Base-by-base conservation (phyloP, 306 rosid species). In the Gynostemma pentaphyllum region DNA sequence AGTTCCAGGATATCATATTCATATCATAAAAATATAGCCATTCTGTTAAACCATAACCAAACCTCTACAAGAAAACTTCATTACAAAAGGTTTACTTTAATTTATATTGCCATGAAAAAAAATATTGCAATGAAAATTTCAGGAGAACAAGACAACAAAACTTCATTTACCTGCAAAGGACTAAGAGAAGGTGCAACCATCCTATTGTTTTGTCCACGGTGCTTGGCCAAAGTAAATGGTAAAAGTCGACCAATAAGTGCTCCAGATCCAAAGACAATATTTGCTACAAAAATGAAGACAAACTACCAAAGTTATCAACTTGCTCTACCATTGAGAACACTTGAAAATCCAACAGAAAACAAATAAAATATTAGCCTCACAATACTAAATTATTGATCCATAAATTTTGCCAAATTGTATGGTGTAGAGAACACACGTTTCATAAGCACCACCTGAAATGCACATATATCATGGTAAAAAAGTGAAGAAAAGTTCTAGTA, bases 231-330 rank as follows among this genome's bases (percentile, higher is more conserved):
- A 67, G 81, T 62, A 66, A 83, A 56, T 45, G 96, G 71, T 55
- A 88, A 68, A 78, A 92, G 59, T 68, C 94, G 81, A 29, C 94
- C 85, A 68, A 92, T 42, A 64, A 92, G 69, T 6, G 94, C 83
- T 61, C 82, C 88, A 61, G 99, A 74, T 63, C 84, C 90, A 66
- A 83, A 54, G 42, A 84, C 85, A 77, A 86, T 40, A 70, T 73
- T 80, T 66, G 95, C 96, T 92, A 79, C 81, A 84, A 69, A 80
- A 67, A 68, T 52, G 50, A 72, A 45, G 66, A 44, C 16, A 74
- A 68, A 49, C 69, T 41, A 52, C 15, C 44, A 6, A 54, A 42
- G 62, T 46, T 12, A 40, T 39, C 21, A 36, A 14, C 45, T 2
- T 41, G 21, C 5, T 65, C 49, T 11, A 77, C 62, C 56, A 72